phyloP scores from a whole-genome alignment of 306 rosid species.

The Gillenia trifoliata region DNA sequence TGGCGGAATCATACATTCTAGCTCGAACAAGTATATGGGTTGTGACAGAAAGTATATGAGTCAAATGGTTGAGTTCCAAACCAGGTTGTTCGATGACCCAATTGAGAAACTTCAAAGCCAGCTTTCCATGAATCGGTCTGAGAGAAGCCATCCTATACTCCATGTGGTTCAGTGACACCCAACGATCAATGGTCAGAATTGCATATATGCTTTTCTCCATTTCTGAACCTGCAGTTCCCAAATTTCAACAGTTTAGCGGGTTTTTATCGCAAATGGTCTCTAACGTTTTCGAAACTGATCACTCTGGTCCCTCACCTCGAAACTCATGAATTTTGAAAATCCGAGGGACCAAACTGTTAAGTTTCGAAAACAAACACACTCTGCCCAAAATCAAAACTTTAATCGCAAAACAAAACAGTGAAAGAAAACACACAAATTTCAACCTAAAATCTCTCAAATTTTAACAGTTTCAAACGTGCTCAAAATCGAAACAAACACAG shows the following conservation, averaged over 20 bases:
- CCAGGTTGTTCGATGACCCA: slow-evolving; percentile 63
- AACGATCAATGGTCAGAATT: slow-evolving; percentile 61
- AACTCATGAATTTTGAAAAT: no score
- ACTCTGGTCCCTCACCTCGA: no score
- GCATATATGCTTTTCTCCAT: slow-evolving; percentile 73
- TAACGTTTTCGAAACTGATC: no score
- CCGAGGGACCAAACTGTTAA: neutral
- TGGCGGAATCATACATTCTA: slow-evolving; percentile 64
- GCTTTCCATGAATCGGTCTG: slow-evolving; percentile 76
- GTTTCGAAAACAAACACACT: neutral
- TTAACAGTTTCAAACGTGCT: no score
- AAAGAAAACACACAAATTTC: no score
- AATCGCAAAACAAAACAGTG: neutral
- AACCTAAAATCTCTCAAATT: no score
- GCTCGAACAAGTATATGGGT: slow-evolving; percentile 68
- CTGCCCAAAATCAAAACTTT: neutral
- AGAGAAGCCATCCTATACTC: slow-evolving; percentile 58
- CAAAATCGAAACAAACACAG: no score
- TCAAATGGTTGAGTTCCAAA: slow-evolving; percentile 56
- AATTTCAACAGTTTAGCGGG: neutral
- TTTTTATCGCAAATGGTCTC: no score
- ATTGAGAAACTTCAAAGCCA: slow-evolving; percentile 65
- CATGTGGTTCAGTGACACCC: slow-evolving; percentile 79
- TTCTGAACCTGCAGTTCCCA: slow-evolving; percentile 20
- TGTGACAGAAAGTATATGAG: slow-evolving; percentile 52